phyloP scores from a whole-genome alignment of 352 stramenopile genomes.

The Phytopythium ostracodes region DNA sequence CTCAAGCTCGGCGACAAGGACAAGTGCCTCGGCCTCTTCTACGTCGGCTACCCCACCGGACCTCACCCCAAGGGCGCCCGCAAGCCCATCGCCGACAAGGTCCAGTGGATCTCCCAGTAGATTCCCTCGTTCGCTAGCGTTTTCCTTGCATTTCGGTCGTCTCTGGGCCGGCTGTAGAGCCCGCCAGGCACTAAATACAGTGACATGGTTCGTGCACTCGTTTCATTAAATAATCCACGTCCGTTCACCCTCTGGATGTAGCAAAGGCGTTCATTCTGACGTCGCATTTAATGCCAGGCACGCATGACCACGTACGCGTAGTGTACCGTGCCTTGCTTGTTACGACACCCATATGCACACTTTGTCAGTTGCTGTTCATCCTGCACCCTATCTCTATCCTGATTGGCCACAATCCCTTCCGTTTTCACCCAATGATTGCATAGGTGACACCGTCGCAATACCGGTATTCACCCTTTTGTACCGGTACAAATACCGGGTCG shows the following conservation, averaged over 20 bases:
- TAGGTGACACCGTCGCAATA: not conserved
- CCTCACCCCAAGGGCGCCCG: slow-evolving; percentile 46
- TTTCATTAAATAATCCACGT: too few species aligned
- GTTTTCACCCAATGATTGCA: not conserved
- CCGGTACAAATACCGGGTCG: not conserved
- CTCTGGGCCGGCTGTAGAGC: too few species aligned
- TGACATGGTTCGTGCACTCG: too few species aligned
- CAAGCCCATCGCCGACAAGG: slow-evolving; percentile 75
- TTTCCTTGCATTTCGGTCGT: too few species aligned
- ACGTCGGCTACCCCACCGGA: slow-evolving; percentile 68
- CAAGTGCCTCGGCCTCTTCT: slow-evolving; percentile 82
- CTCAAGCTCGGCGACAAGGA: slow-evolving; percentile 61
- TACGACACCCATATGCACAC: not conserved
- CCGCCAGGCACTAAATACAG: too few species aligned
- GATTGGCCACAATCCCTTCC: too few species aligned
- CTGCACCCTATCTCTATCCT: too few species aligned
- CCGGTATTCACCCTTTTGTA: not conserved
- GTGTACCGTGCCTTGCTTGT: too few species aligned
- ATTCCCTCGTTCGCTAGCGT: not conserved
- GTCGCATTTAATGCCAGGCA: too few species aligned
- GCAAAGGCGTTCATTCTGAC: too few species aligned
- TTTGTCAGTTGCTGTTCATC: not conserved
- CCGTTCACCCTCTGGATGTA: too few species aligned
- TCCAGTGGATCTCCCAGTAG: slow-evolving; percentile 45
- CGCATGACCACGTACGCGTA: too few species aligned